A percentile compares a stretch with the other conserved stretches of the same genome.
These are phyloP conservation scores for Aspergillus viridinutans DNA, from an alignment of 2,329 filamentous ascomycete species.

Conservation along the genomic window DNA sequence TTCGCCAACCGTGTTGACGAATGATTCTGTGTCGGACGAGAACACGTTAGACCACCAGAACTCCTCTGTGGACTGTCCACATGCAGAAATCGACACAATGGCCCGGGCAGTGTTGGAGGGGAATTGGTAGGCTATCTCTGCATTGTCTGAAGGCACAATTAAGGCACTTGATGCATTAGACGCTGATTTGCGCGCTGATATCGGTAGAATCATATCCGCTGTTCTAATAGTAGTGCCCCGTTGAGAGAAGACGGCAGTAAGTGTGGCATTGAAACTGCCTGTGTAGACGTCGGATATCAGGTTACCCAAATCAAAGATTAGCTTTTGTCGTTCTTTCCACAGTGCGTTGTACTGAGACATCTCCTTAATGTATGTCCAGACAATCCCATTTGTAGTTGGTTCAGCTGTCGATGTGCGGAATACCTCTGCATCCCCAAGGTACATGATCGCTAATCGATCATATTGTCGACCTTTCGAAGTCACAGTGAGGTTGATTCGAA, in stretches of 20 bases:
- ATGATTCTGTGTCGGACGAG: conserved; percentile 56
- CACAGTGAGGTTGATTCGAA: conserved; percentile 72
- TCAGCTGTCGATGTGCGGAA: conserved; percentile 81
- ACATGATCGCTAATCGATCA: conserved; percentile 72
- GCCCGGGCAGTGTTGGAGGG: conserved; percentile 65
- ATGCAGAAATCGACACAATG: conserved; percentile 71
- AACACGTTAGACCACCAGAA: conserved; percentile 83
- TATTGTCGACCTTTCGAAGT: conserved; percentile 68
- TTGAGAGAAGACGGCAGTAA: conserved; percentile 69
- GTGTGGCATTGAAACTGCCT: conserved; percentile 66
- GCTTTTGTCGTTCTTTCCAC: conserved; percentile 64
- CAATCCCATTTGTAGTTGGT: conserved; percentile 65
- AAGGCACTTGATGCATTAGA: conserved; percentile 61
- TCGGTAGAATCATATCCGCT: conserved; percentile 65
- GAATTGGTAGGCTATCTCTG: conserved; percentile 57
- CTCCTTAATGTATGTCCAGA: conserved; percentile 75
- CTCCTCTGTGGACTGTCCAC: conserved; percentile 71
- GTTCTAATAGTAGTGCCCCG: conserved; percentile 34
- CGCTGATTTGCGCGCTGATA: conserved; percentile 35
- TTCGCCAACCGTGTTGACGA: conserved; percentile 52
- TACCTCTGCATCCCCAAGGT: conserved; percentile 72
- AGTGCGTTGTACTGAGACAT: conserved; percentile 67
- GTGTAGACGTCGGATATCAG: conserved; percentile 68
- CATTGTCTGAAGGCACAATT: conserved; percentile 59
- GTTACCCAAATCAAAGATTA: conserved; percentile 79